Evolutionary conservation across 805 yeast species (phyloP).

Genomic region (Saturnispora mendoncae): DNA sequence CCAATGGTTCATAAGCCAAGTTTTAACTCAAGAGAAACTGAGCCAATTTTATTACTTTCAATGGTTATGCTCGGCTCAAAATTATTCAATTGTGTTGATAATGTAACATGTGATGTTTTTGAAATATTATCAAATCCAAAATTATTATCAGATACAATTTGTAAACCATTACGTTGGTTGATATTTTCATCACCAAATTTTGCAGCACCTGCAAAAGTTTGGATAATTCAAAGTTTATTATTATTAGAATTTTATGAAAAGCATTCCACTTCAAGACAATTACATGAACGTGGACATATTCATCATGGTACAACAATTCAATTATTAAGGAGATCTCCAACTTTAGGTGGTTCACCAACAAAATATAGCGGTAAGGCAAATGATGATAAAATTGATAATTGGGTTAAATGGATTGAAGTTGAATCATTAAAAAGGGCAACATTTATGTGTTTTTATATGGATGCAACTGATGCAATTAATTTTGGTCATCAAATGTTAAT

Average conservation of each 20-base stretch:
- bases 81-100: conserved; percentile 26
- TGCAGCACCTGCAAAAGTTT: conserved; percentile 65
- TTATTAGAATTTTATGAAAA: conserved; percentile 76
- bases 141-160: conserved; percentile 38
- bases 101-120: conserved; percentile 16
- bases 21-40: conserved; percentile 39
- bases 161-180: conserved; percentile 56
- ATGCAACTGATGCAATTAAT: conserved; percentile 67
- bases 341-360: conserved; percentile 62
- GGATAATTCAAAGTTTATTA: conserved; percentile 68
- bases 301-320: conserved; percentile 87
- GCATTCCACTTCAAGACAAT: conserved; percentile 52
- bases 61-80: conserved; percentile 51
- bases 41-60: conserved; percentile 42
- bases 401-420: conserved; percentile 67
- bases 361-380: conserved; percentile 14
- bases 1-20: conserved; percentile 53
- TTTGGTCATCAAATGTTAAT: conserved; percentile 65
- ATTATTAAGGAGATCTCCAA: conserved; percentile 63
- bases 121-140: conserved; percentile 22
- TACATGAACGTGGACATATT: conserved; percentile 77
- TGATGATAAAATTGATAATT: conserved; percentile 24
- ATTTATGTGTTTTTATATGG: conserved; percentile 73
- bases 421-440: conserved; percentile 75
- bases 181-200: conserved; percentile 66